A percentile compares a stretch with the other conserved stretches of the same genome.
These are phyloP conservation scores for Tilletia setariae DNA, from an alignment of 1,284 basidiomycete species.

Conservation along the genomic window DNA sequence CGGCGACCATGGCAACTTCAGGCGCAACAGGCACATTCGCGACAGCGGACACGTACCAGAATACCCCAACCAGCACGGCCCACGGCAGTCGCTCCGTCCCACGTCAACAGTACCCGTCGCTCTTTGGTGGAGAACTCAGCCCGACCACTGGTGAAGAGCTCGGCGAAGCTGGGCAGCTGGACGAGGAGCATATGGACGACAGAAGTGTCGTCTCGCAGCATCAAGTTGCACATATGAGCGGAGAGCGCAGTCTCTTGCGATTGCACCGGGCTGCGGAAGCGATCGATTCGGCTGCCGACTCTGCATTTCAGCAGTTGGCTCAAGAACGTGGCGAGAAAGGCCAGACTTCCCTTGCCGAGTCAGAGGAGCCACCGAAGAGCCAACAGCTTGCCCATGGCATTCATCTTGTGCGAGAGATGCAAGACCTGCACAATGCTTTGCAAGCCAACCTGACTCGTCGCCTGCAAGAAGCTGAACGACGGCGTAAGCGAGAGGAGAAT, in stretches of 20 bases:
- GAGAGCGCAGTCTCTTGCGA: not conserved
- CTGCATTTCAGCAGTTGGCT: not conserved
- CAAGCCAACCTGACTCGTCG: slow-evolving; percentile 8
- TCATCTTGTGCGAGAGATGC: slow-evolving; percentile 4
- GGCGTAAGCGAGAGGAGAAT: not conserved
- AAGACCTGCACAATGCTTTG: slow-evolving; percentile 2
- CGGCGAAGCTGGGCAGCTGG: not conserved
- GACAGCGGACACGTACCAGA: slow-evolving; percentile 5
- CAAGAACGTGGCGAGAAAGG: not conserved
- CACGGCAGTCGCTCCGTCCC: not conserved
- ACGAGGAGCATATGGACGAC: not conserved
- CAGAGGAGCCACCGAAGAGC: not conserved
- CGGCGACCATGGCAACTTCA: not conserved
- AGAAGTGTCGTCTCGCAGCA: not conserved
- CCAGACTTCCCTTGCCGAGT: too few relatives aligned
- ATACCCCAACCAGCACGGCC: not conserved
- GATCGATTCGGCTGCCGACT: not conserved
- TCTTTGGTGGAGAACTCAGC: not conserved
- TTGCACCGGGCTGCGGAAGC: not conserved
- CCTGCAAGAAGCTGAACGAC: not conserved
- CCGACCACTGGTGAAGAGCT: not conserved
- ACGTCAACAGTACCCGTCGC: not conserved
- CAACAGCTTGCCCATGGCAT: not conserved
- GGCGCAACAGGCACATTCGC: not conserved
- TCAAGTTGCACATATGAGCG: not conserved